Base-by-base conservation (phyloP, 306 rosid species). In the Dalbergia cochinchinensis region DNA sequence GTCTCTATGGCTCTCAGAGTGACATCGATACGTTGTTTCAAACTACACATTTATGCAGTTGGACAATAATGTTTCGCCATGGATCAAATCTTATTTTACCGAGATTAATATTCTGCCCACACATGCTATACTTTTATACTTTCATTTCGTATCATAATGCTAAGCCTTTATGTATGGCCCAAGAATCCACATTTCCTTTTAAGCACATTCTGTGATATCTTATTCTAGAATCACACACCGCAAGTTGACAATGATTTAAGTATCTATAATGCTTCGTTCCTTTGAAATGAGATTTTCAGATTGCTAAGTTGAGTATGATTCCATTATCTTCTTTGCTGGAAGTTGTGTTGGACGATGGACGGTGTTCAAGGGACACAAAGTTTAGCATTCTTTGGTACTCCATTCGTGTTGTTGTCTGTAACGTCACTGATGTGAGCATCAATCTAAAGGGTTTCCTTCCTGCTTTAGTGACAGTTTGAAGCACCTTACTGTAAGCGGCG, bases 271-370 rank as follows among this genome's bases (percentile, higher is more conserved):
- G 31, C 39, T 68, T 57, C 45, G 39, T 78, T 13, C 64, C 41
- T 57, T 64, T 69, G 58, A 68, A 63, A 82, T 73, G 80, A 13
- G 78, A 63, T 72, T 50, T 48, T 82, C 91, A 92, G 97, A 90
- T 92, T 59, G 94, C 95, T 11, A 92, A 92, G 88, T 86, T 92
- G 86, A 92, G 93, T 72, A 92, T 92, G 97, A 92, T 88, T 70
- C 97, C 97, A 4, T 93, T 92, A 35, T 90, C 94, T 42, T 92
- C 95, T 78, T 86, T 90, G 70, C 84, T 90, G 80, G 97, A 92
- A 80, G 85, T 90, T 79, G 88, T 87, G 39, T 82, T 92, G 84
- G 95, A 92, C 82, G 85, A 86, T 53, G 88, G 87, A 75, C 82
- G 88, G 60, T 92, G 88, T 82, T 92, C 97, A 53, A 92, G 93